These are phyloP conservation scores for Triangularia verruculosa DNA, from an alignment of 2,329 filamentous ascomycete species.

Conservation along the genomic window DNA sequence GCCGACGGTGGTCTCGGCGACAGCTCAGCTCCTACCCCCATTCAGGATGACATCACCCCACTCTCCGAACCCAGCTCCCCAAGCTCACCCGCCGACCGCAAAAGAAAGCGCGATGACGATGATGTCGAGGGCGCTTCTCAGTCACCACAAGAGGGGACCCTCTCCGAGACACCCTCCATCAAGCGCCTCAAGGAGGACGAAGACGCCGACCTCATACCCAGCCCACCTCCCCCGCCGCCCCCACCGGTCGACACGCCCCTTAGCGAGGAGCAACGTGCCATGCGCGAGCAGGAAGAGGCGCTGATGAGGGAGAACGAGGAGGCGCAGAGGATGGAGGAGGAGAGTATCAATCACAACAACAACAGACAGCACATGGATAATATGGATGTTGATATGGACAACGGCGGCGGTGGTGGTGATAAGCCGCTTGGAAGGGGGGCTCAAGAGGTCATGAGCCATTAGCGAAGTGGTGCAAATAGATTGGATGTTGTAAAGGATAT, in stretches of 20 bases:
- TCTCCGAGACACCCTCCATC: constrained; percentile 54
- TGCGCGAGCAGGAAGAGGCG: constrained; percentile 50
- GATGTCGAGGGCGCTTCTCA: constrained; percentile 27
- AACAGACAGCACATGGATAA: constrained; percentile 34
- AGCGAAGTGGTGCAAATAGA: neutral
- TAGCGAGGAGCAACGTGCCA: constrained; percentile 43
- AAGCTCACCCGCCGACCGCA: constrained; percentile 49
- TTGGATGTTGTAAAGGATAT: neutral
- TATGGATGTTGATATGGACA: constrained; percentile 18
- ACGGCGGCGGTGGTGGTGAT: constrained; percentile 17
- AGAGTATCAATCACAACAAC: constrained; percentile 36
- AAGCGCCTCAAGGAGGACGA: constrained; percentile 42
- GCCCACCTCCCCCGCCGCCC: constrained; percentile 47
- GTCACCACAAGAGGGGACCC: constrained; percentile 44
- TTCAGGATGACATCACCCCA: constrained; percentile 38
- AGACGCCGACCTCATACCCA: constrained; percentile 28
- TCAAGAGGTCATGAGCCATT: constrained; percentile 28
- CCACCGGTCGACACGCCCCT: constrained; percentile 33
- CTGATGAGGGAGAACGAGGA: constrained; percentile 54
- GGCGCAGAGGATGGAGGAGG: constrained; percentile 50
- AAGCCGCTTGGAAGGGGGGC: constrained; percentile 13
- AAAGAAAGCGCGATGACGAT: constrained; percentile 62
- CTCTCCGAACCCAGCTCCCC: constrained; percentile 49
- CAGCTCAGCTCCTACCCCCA: constrained; percentile 23
- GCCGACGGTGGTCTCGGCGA: constrained; percentile 12